Conservation (phyloP, 1,139 yeast genomes). For the Yamadazyma blattariae region DNA sequence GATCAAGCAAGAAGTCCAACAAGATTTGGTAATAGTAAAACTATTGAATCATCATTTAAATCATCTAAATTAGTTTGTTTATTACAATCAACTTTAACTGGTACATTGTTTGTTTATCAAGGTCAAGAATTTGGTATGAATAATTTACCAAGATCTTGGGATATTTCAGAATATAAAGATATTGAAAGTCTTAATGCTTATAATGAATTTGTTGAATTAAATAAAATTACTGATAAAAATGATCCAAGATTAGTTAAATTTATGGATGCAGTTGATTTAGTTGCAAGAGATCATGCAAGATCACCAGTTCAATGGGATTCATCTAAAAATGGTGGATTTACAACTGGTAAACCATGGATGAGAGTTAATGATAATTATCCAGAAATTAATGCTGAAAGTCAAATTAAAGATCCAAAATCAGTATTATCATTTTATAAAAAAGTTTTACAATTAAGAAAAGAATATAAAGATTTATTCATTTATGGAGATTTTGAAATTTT, state of each 20-base stretch:
- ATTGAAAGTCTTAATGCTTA: slow-evolving; percentile 46
- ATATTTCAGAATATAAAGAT: slow-evolving; percentile 49
- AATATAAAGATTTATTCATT: slow-evolving; percentile 39
- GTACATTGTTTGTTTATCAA: slow-evolving; percentile 57
- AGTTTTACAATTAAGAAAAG: slow-evolving; percentile 43
- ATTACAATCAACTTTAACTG: slow-evolving; percentile 47
- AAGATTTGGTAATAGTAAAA: slow-evolving; percentile 37
- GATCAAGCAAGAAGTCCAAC: slow-evolving; percentile 56
- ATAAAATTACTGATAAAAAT: slow-evolving; percentile 16
- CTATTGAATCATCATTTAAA: slow-evolving; percentile 23
- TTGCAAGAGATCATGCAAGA: slow-evolving; percentile 56
- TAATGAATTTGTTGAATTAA: slow-evolving; percentile 18
- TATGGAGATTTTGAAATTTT: slow-evolving; percentile 48
- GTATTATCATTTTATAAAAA: slow-evolving; percentile 45
- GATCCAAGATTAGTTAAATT: slow-evolving; percentile 21
- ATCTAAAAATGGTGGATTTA: slow-evolving; percentile 45
- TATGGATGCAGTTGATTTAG: slow-evolving; percentile 31
- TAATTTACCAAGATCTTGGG: slow-evolving; percentile 44
- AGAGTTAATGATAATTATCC: slow-evolving; percentile 49
- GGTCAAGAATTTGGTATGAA: slow-evolving; percentile 63
- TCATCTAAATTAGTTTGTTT: slow-evolving; percentile 50
- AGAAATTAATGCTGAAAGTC: slow-evolving; percentile 47
- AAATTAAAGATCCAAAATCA: slow-evolving; percentile 45
- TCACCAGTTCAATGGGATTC: slow-evolving; percentile 60
- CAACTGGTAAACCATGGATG: slow-evolving; percentile 54